Conservation (phyloP, 306 rosid species). For the Prunus davidiana region DNA sequence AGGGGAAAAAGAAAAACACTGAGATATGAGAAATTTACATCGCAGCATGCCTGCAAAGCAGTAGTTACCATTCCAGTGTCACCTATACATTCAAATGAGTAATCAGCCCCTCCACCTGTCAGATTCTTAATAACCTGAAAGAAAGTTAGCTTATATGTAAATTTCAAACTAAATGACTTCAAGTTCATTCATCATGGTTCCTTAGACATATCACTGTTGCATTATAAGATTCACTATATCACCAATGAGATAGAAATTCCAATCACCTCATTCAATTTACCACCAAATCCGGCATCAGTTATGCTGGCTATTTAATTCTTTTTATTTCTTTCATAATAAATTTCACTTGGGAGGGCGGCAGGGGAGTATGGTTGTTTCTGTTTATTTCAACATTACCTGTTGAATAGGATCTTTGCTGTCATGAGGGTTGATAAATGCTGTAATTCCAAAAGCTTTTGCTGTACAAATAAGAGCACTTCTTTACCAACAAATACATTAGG, state of each 20-base stretch:
- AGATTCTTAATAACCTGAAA: slow-evolving; percentile 72
- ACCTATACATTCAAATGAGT: slow-evolving; percentile 88
- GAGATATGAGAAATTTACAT: slow-evolving; percentile 45
- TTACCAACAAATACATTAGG: background rate
- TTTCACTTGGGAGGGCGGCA: background rate
- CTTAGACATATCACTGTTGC: background rate
- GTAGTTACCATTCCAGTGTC: slow-evolving; percentile 87
- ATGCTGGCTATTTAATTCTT: background rate
- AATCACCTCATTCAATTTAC: background rate
- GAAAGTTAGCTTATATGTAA: slow-evolving; percentile 19
- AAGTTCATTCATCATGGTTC: background rate
- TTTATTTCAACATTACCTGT: slow-evolving; percentile 47
- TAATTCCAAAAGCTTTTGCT: slow-evolving; percentile 88
- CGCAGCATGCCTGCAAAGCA: slow-evolving; percentile 89
- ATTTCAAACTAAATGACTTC: slow-evolving; percentile 7
- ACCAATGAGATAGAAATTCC: background rate
- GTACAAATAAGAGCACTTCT: slow-evolving; percentile 35
- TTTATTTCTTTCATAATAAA: background rate
- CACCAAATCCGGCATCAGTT: background rate
- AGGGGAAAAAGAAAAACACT: background rate
- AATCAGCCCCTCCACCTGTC: slow-evolving; percentile 94
- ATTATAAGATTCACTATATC: background rate
- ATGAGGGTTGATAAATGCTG: slow-evolving; percentile 66
- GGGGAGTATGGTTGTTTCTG: background rate
- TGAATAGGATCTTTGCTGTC: slow-evolving; percentile 60